Evolutionary conservation across 2,329 filamentous ascomycete species (phyloP).

Genomic region (Hirsutella minnesotensis): DNA sequence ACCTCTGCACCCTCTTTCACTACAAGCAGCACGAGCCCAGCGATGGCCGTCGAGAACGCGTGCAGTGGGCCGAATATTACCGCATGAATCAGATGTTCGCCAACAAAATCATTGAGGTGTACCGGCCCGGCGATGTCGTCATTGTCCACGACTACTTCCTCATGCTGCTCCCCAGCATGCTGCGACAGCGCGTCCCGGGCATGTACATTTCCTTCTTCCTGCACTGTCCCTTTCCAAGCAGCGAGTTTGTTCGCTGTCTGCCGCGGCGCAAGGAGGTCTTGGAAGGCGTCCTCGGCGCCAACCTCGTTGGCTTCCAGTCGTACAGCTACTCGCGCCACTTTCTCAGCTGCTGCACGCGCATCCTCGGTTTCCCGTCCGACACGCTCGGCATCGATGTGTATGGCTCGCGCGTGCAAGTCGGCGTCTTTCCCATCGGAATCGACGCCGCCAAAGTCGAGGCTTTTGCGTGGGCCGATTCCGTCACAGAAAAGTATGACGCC

Average conservation of each 20-base stretch:
- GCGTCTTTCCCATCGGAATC: conserved; percentile 90
- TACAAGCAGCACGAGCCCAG: conserved; percentile 91
- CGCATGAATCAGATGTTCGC: conserved; percentile 89
- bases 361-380: conserved; percentile 83
- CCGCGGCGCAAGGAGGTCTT: conserved; percentile 81
- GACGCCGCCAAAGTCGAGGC: conserved; percentile 71
- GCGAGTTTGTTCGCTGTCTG: conserved; percentile 85
- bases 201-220: conserved; percentile 94
- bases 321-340: conserved; percentile 94
- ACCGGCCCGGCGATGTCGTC: conserved; percentile 86
- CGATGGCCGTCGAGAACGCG: conserved; percentile 68
- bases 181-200: conserved; percentile 74
- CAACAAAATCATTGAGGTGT: conserved; percentile 74
- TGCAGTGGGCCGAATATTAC: conserved; percentile 87
- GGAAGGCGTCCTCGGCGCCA: conserved; percentile 79
- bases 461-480: conserved; percentile 58
- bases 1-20: conserved; percentile 86
- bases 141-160: conserved; percentile 93
- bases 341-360: conserved; percentile 81
- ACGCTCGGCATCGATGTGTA: conserved; percentile 79
- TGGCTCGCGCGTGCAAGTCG: conserved; percentile 78
- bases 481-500: conserved; percentile 59
- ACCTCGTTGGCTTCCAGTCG: conserved; percentile 90
- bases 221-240: conserved; percentile 89
- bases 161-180: conserved; percentile 75